A percentile compares a stretch with the other conserved stretches of the same genome.
Evolutionary conservation across 768 basidiomycete genomes (phyloP).

Genomic region (Boletus vinaceobasis): DNA sequence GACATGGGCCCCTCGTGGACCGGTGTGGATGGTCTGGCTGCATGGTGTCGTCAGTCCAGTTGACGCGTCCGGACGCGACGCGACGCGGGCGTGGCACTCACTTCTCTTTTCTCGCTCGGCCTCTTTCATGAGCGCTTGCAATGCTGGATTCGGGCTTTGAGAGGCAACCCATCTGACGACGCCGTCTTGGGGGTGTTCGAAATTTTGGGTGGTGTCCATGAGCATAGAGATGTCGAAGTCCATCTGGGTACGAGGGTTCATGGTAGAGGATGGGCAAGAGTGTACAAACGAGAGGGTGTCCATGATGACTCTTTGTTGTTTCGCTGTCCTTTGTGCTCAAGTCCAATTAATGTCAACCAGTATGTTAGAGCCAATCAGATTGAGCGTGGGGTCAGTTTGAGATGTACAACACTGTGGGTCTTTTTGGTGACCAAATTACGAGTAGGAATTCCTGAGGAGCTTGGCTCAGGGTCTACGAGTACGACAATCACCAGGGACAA

Average conservation of each 20-base stretch:
- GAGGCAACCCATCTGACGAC: conserved; percentile 28
- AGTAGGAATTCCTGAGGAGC: too few relatives aligned
- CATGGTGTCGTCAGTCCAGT: neutral
- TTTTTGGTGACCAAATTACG: too few relatives aligned
- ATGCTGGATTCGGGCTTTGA: conserved; percentile 20
- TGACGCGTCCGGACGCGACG: neutral
- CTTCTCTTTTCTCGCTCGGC: conserved; percentile 25
- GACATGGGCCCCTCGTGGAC: conserved; percentile 8
- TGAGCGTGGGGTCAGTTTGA: too few relatives aligned
- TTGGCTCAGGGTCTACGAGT: too few relatives aligned
- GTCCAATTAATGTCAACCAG: neutral
- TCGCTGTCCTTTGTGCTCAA: neutral
- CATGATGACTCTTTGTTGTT: neutral
- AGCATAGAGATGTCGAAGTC: conserved; percentile 2
- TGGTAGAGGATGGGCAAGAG: neutral
- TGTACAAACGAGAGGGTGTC: neutral
- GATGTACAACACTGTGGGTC: too few relatives aligned
- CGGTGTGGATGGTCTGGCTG: conserved; percentile 18
- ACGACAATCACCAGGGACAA: too few relatives aligned
- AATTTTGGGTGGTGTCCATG: conserved; percentile 15
- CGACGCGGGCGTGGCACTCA: conserved; percentile 4
- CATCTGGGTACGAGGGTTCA: neutral
- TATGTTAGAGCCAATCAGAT: neutral
- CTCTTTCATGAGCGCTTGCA: conserved; percentile 26
- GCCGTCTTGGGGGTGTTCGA: conserved; percentile 5